A percentile compares a stretch with the other conserved stretches of the same genome.
Conservation (phyloP, 352 stramenopile species). For the Phytophthora chlamydospora region DNA sequence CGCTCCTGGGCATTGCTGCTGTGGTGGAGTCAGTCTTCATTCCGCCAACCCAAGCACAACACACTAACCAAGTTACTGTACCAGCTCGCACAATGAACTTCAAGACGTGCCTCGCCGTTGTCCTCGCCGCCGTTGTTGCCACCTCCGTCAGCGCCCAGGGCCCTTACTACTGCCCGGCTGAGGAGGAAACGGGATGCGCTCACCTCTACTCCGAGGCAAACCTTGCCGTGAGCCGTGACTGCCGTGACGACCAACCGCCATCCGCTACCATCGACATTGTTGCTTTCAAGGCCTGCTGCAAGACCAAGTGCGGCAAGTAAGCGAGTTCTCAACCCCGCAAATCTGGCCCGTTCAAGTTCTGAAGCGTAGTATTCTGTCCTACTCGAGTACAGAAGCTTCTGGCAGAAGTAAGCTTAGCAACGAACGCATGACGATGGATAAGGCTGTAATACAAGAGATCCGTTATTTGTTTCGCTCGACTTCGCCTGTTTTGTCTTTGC, state of each 20-base stretch:
- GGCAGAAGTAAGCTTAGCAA: too few species aligned
- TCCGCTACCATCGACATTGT: neutral
- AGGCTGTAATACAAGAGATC: too few species aligned
- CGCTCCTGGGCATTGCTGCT: conserved; percentile 7
- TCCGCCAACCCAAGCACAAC: conserved; percentile 15
- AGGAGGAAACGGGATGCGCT: conserved; percentile 10
- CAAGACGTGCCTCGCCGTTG: conserved; percentile 27
- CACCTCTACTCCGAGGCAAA: conserved; percentile 22
- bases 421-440: too few species aligned
- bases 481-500: too few species aligned
- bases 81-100: conserved; percentile 25
- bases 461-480: too few species aligned
- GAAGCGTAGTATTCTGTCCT: neutral
- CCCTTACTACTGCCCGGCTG: conserved; percentile 16
- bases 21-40: conserved; percentile 25
- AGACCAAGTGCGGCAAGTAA: conserved; percentile 12
- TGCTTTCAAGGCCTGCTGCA: conserved; percentile 13
- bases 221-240: conserved; percentile 17
- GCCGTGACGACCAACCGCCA: conserved; percentile 13
- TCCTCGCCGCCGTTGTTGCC: conserved; percentile 18
- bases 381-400: too few species aligned
- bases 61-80: neutral
- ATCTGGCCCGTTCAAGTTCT: neutral
- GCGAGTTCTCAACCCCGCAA: neutral
- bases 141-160: conserved; percentile 15